Conservation (phyloP, 352 stramenopile species). For the Saprolegnia parasitica region DNA sequence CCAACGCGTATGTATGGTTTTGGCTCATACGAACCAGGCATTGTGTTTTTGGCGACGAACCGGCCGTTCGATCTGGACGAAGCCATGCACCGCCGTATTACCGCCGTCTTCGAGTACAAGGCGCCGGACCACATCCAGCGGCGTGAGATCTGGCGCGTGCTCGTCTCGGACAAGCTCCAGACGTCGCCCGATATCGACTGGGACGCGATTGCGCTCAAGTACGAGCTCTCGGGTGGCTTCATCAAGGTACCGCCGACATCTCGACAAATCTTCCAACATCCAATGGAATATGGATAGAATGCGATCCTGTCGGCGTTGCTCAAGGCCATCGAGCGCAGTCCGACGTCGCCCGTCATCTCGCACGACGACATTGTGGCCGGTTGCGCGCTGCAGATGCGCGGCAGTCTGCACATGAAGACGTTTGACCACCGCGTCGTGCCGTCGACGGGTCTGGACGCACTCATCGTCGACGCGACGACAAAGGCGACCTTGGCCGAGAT, state of each 20-base stretch:
- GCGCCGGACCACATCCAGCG: conserved; percentile 77
- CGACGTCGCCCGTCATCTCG: conserved; percentile 54
- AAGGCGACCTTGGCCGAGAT: conserved; percentile 66
- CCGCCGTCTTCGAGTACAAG: conserved; percentile 84
- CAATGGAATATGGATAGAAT: conserved; percentile 35
- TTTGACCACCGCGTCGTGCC: conserved; percentile 83
- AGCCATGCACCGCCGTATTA: conserved; percentile 88
- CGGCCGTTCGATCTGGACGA: conserved; percentile 85
- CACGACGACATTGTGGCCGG: conserved; percentile 74
- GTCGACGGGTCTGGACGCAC: conserved; percentile 59
- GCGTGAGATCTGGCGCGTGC: conserved; percentile 79
- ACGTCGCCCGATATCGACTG: conserved; percentile 70
- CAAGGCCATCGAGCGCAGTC: conserved; percentile 61
- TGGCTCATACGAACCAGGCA: conserved; percentile 31
- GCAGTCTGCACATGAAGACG: conserved; percentile 85
- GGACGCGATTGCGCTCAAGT: conserved; percentile 80
- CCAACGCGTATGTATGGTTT: not conserved
- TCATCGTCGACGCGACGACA: conserved; percentile 61
- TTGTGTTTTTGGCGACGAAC: conserved; percentile 87
- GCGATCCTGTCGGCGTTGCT: conserved; percentile 79
- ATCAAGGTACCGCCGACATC: no score
- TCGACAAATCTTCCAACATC: no score
- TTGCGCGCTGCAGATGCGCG: conserved; percentile 82
- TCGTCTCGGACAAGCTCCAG: conserved; percentile 49
- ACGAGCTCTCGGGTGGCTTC: conserved; percentile 85